These are phyloP conservation scores for Lathyrus aphaca DNA, from an alignment of 306 rosid species.

Conservation along the genomic window DNA sequence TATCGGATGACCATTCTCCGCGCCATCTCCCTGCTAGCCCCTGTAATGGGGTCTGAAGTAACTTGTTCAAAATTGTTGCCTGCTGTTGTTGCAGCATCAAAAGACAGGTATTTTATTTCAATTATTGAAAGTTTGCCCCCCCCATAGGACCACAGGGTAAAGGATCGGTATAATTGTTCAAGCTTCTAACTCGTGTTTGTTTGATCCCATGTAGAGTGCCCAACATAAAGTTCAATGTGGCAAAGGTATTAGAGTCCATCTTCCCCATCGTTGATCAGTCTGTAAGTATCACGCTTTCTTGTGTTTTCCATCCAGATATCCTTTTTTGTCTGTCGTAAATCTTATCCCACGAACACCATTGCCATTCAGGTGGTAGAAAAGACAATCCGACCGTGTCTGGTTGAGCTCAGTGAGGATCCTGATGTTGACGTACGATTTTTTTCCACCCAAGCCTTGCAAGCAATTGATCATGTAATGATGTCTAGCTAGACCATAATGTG, in stretches of 20 bases:
- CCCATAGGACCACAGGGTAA: neutral
- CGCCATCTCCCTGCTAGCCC: constrained; percentile 87
- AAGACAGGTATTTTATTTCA: constrained; percentile 69
- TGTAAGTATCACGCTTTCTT: constrained; percentile 53
- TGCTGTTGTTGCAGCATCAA: constrained; percentile 67
- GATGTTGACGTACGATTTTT: constrained; percentile 93
- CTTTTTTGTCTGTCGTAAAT: neutral
- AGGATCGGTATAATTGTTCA: constrained; percentile 17
- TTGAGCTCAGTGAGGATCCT: constrained; percentile 93
- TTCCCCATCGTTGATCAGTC: constrained; percentile 92
- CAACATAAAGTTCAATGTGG: constrained; percentile 92
- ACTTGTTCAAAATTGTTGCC: constrained; percentile 84
- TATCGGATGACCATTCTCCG: constrained; percentile 94
- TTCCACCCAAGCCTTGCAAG: constrained; percentile 85
- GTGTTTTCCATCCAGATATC: constrained; percentile 14
- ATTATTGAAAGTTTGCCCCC: neutral
- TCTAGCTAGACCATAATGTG: constrained; percentile 61
- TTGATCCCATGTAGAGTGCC: constrained; percentile 66
- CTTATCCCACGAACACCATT: constrained; percentile 28
- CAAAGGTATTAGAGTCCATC: constrained; percentile 88
- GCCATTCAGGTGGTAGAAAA: constrained; percentile 80
- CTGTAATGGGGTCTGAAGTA: constrained; percentile 90
- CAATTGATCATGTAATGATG: constrained; percentile 88
- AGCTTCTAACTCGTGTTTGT: constrained; percentile 43
- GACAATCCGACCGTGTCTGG: constrained; percentile 81